Evolutionary conservation across 768 basidiomycete genomes (phyloP).

Genomic region (Cyclocybe aegerita): DNA sequence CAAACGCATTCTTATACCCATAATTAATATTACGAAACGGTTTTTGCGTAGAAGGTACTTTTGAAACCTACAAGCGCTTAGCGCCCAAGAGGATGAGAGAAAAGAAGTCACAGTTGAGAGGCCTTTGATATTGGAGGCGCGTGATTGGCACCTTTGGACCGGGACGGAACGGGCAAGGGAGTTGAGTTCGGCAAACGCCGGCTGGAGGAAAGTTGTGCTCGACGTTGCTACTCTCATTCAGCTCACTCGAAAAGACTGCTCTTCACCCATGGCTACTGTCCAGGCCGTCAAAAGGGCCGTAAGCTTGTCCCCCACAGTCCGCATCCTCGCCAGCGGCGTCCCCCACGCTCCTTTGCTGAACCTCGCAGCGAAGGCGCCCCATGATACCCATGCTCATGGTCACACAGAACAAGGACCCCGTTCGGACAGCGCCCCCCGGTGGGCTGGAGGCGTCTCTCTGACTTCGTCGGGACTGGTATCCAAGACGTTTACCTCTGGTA

Average conservation of each 20-base stretch:
- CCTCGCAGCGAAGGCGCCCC: slow-evolving; percentile 65
- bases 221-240: slow-evolving; percentile 23
- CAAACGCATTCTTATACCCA: no score
- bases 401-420: slow-evolving; percentile 57
- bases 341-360: slow-evolving; percentile 77
- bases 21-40: no score
- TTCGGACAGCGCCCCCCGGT: slow-evolving; percentile 60
- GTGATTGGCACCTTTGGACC: slow-evolving; percentile 16
- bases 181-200: slow-evolving; percentile 29
- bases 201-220: slow-evolving; percentile 19
- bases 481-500: slow-evolving; percentile 64
- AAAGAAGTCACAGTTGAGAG: neutral
- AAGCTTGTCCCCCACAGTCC: slow-evolving; percentile 79
- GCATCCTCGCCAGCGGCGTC: slow-evolving; percentile 76
- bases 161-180: slow-evolving; percentile 43
- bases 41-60: no score
- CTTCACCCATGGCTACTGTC: slow-evolving; percentile 60
- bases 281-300: slow-evolving; percentile 80
- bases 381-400: slow-evolving; percentile 57
- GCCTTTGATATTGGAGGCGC: neutral
- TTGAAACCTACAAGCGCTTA: no score
- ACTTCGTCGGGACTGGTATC: slow-evolving; percentile 57
- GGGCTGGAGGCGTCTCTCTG: slow-evolving; percentile 57
- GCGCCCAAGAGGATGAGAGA: neutral
- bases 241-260: slow-evolving; percentile 17